Percentiles rank a stretch among this genome's conserved stretches.
phyloP scores from a whole-genome alignment of 768 basidiomycete genomes.

The Mycena venus region DNA sequence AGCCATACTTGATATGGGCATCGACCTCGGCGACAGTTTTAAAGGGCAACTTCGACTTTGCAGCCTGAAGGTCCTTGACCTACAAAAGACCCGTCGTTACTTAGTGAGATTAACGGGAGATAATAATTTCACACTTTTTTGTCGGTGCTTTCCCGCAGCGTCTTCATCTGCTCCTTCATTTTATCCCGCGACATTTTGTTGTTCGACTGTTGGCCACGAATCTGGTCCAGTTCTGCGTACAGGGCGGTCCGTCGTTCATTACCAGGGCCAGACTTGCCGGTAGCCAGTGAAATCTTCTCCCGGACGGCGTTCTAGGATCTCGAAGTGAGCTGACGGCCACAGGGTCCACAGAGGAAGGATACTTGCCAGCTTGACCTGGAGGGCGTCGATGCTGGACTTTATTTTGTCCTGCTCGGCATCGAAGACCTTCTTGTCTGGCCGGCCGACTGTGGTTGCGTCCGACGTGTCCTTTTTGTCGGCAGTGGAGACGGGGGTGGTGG shows the following conservation, averaged over 20 bases:
- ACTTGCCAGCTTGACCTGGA: constrained; percentile 87
- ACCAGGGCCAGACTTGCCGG: constrained; percentile 67
- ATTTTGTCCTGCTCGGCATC: constrained; percentile 88
- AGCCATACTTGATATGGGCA: constrained; percentile 81
- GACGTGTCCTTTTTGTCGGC: constrained; percentile 60
- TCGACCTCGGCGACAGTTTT: constrained; percentile 91
- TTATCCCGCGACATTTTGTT: constrained; percentile 80
- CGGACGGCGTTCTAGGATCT: constrained; percentile 70
- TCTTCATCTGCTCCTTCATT: constrained; percentile 82
- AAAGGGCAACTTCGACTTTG: constrained; percentile 82
- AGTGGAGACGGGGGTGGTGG: constrained; percentile 60
- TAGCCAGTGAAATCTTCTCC: constrained; percentile 79
- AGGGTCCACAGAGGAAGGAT: constrained; percentile 15
- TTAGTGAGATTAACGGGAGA: not conserved
- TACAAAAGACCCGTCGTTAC: constrained; percentile 43
- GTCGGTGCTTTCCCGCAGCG: constrained; percentile 80
- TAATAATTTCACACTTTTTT: constrained; percentile 78
- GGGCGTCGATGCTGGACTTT: constrained; percentile 85
- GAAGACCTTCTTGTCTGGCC: constrained; percentile 88
- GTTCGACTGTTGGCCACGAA: constrained; percentile 84
- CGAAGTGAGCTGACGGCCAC: constrained; percentile 22
- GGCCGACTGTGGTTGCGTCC: constrained; percentile 59
- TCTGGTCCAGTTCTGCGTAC: constrained; percentile 82
- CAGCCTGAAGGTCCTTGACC: constrained; percentile 90
- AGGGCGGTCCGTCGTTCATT: constrained; percentile 82